Evolutionary conservation across 345 rosid species (phyloP).

Genomic region (Citrus trifoliata): DNA sequence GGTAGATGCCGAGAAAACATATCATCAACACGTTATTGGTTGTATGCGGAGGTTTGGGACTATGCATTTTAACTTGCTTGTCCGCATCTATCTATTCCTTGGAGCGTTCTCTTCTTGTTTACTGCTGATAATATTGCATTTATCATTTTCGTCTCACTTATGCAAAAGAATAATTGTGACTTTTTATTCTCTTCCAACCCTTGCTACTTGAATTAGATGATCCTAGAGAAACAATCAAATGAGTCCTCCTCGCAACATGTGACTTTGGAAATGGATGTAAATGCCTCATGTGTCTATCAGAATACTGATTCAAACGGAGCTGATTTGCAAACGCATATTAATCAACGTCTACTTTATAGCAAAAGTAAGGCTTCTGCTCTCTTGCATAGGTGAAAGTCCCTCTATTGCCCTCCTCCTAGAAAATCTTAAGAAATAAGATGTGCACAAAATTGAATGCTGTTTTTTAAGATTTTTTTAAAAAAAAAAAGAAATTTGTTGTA

Average conservation of each 20-base stretch:
- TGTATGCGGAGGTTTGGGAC: conserved; percentile 67
- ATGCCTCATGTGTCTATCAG: conserved; percentile 18
- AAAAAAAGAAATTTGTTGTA: too few species aligned
- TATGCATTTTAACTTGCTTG: neutral
- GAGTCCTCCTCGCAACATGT: conserved; percentile 27
- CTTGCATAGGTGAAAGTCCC: too few species aligned
- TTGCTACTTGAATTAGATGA: conserved; percentile 42
- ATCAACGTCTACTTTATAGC: conserved; percentile 1
- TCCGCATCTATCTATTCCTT: neutral
- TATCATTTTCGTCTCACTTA: neutral
- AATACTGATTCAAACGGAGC: conserved; percentile 29
- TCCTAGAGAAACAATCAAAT: conserved; percentile 43
- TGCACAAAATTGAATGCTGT: too few species aligned
- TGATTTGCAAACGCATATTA: conserved; percentile 18
- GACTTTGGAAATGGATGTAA: conserved; percentile 22
- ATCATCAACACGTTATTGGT: conserved; percentile 69
- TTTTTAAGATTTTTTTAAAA: too few species aligned
- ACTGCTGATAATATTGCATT: neutral
- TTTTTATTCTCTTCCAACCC: neutral
- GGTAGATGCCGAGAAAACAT: conserved; percentile 89
- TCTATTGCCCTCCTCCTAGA: too few species aligned
- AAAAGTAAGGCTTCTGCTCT: too few species aligned
- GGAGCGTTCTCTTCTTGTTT: neutral
- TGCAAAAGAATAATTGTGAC: conserved; percentile 11
- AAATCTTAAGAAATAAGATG: too few species aligned